Evolutionary conservation across 768 basidiomycete genomes (phyloP).

Genomic region (Pleurotus eryngii): DNA sequence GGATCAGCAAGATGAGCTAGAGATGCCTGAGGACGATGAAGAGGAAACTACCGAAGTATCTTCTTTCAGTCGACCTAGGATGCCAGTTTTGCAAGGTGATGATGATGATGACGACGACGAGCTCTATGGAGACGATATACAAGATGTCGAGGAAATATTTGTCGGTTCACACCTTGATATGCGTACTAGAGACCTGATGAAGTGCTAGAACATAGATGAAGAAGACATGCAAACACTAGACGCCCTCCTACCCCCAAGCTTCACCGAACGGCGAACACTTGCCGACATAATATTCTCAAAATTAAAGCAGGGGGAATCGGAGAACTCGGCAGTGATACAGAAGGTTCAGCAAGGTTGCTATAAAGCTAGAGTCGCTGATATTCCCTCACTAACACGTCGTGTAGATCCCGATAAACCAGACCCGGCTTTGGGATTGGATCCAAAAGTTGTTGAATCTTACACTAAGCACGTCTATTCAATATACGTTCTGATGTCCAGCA

Average conservation of each 20-base stretch:
- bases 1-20: slow-evolving; percentile 90
- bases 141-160: slow-evolving; percentile 61
- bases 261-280: slow-evolving; percentile 76
- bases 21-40: slow-evolving; percentile 57
- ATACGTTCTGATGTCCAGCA: background rate
- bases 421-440: slow-evolving; percentile 85
- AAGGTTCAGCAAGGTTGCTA: slow-evolving; percentile 56
- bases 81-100: slow-evolving; percentile 36
- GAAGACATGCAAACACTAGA: slow-evolving; percentile 87
- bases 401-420: slow-evolving; percentile 58
- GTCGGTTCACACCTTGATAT: slow-evolving; percentile 32
- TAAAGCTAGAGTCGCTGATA: slow-evolving; percentile 38
- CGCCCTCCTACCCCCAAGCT: slow-evolving; percentile 70
- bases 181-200: slow-evolving; percentile 10
- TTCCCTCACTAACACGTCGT: slow-evolving; percentile 25
- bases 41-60: slow-evolving; percentile 32
- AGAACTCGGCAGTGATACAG: slow-evolving; percentile 52
- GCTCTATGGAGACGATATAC: slow-evolving; percentile 47
- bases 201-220: slow-evolving; percentile 79
- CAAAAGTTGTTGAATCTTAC: slow-evolving; percentile 90
- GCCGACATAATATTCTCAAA: slow-evolving; percentile 98
- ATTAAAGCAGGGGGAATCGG: slow-evolving; percentile 64
- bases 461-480: slow-evolving; percentile 62
- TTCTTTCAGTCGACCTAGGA: slow-evolving; percentile 29
- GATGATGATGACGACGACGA: slow-evolving; percentile 51